These are phyloP conservation scores for Spiraea crenata DNA, from an alignment of 331 rosid species.

Conservation along the genomic window DNA sequence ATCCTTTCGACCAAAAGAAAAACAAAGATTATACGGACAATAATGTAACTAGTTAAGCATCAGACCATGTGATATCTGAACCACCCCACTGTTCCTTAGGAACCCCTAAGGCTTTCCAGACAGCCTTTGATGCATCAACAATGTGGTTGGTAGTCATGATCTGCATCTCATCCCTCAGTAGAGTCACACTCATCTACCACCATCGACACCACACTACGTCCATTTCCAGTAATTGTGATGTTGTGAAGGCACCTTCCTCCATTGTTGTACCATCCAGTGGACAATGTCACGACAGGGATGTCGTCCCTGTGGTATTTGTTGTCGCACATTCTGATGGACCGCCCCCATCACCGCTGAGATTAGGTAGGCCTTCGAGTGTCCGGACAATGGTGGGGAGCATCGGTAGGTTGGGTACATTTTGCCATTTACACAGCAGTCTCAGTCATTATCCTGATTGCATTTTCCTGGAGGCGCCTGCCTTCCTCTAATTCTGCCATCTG, in stretches of 20 bases:
- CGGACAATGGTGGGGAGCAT: too few species aligned
- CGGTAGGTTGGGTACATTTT: too few species aligned
- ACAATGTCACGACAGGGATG: slow-evolving; percentile 28
- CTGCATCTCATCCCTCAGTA: slow-evolving; percentile 23
- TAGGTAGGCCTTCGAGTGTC: not conserved
- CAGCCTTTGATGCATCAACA: slow-evolving; percentile 45
- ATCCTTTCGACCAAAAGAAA: too few species aligned
- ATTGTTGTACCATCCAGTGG: slow-evolving; percentile 36
- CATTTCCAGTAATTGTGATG: slow-evolving; percentile 29
- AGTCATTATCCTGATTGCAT: not conserved
- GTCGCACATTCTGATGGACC: slow-evolving; percentile 38
- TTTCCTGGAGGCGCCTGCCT: slow-evolving; percentile 16
- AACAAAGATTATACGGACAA: not conserved
- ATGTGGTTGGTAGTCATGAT: slow-evolving; percentile 44
- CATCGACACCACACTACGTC: slow-evolving; percentile 29
- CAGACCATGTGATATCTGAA: slow-evolving; percentile 22
- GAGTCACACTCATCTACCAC: slow-evolving; percentile 48
- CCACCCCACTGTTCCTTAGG: not conserved
- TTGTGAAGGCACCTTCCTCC: slow-evolving; percentile 29
- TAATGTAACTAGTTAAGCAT: not conserved
- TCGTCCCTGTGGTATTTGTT: slow-evolving; percentile 23
- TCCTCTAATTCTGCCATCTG: slow-evolving; percentile 15
- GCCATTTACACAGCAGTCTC: too few species aligned
- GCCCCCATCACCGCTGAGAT: slow-evolving; percentile 39
- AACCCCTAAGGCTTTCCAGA: slow-evolving; percentile 41